Percentiles rank a stretch among this genome's conserved stretches.
Evolutionary conservation across 164 flowering plant genomes (phyloP).

Genomic region (Houttuynia cordata): DNA sequence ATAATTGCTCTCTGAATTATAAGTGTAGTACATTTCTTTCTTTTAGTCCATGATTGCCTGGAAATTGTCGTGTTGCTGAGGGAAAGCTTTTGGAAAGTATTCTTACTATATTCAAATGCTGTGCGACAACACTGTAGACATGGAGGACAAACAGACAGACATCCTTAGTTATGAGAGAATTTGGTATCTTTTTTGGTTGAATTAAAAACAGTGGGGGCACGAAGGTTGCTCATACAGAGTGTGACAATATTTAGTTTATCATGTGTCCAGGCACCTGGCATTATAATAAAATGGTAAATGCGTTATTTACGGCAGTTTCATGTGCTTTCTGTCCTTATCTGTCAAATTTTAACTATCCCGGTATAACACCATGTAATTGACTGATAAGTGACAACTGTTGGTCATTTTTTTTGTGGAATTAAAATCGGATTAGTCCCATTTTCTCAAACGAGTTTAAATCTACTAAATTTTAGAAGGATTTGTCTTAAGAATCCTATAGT

Average conservation of each 20-base stretch:
- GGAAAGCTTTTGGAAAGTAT: not conserved
- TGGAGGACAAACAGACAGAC: not conserved
- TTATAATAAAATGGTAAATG: not conserved
- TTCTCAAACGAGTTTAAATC: too few relatives aligned
- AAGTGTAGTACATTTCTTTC: not conserved
- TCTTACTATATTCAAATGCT: not conserved
- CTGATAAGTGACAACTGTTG: too few relatives aligned
- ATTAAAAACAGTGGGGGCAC: not conserved
- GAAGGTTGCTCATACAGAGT: not conserved
- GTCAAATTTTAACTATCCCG: too few relatives aligned
- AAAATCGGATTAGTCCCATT: too few relatives aligned
- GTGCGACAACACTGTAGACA: not conserved
- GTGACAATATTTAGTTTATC: too few relatives aligned
- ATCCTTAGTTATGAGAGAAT: not conserved
- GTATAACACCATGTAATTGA: too few relatives aligned
- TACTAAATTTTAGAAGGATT: too few relatives aligned
- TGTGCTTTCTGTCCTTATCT: not conserved
- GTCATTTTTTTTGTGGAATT: too few relatives aligned
- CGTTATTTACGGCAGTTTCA: not conserved
- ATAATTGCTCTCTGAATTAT: not conserved
- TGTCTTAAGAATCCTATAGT: too few relatives aligned
- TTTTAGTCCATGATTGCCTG: not conserved
- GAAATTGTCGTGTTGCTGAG: not conserved
- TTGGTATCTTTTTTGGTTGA: not conserved
- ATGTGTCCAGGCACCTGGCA: not conserved